Evolutionary conservation across 345 rosid genomes (phyloP), one percentile per base, ranked within the genome.

Genomic region (Excoecaria agallocha): DNA sequence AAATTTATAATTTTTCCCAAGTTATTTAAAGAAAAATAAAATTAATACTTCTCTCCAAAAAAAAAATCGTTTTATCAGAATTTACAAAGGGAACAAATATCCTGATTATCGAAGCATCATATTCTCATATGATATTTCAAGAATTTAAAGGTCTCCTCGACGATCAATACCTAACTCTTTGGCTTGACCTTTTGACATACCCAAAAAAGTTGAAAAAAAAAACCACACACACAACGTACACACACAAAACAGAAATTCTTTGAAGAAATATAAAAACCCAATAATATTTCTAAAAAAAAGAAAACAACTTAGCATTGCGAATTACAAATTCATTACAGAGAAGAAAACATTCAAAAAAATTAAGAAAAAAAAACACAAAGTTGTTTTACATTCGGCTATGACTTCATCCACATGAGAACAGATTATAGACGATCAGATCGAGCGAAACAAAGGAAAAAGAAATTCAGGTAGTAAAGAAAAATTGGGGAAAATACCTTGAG

Each of bases 341-440:
- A 30, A 30, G 30, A 30, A 30, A 30, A 30, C 1, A 30, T 30
- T 30, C 30, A 30, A 30, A 30, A 30, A 45, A 11, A 55, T 22
- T 41, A 12, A 66, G 45, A 20, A 66, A 46, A 20, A 45, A 12
- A 65, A 66, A 43, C 19, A 38, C 17, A n/a, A 20, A 66, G 0
- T 43, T 3, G 19, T n/a, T 65, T n/a, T 7, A 0, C 41, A 30
- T 10, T 60, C 39, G 12, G 15, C 17, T 20, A 12, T 12, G 25
- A 45, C 30, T 66, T 66, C 2, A 5, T 22, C 24, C 17, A 45
- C 22, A 20, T 22, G 17, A 67, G 20, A 30, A 12, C 5, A 30
- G 8, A 45, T 24, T 20, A n/a, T 24, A 51, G 19, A 68, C 35
- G 45, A 69, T 52, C 72, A 51, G 72, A 69, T 69, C 59, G 15